These are phyloP conservation scores for Plantago ovata DNA, from an alignment of 257 asterid species.

Conservation along the genomic window DNA sequence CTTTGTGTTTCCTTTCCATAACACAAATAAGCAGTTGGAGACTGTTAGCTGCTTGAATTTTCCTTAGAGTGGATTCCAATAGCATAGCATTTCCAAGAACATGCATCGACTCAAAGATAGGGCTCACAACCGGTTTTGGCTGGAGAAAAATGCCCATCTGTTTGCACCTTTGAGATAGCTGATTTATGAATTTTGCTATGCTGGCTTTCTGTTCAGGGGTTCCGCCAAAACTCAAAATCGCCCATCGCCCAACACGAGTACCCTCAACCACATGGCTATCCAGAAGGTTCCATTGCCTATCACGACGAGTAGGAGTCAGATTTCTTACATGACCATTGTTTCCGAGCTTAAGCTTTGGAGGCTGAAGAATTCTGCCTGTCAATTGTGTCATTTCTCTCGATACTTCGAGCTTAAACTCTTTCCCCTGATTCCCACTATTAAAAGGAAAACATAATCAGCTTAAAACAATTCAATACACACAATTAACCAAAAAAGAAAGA, in stretches of 20 bases:
- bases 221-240: constrained; percentile 79
- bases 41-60: constrained; percentile 52
- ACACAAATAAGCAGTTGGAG: constrained; percentile 89
- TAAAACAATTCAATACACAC: neutral
- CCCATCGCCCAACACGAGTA: constrained; percentile 77
- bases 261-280: constrained; percentile 92
- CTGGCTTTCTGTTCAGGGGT: constrained; percentile 59
- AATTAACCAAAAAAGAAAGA: neutral
- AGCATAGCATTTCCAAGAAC: constrained; percentile 66
- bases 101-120: constrained; percentile 80
- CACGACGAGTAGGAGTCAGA: constrained; percentile 74
- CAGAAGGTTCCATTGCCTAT: constrained; percentile 89
- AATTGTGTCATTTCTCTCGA: constrained; percentile 72
- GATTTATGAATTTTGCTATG: constrained; percentile 68
- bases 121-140: constrained; percentile 46
- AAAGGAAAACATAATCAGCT: constrained; percentile 10
- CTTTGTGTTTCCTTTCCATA: constrained; percentile 95
- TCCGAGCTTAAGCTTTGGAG: constrained; percentile 95
- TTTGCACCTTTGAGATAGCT: constrained; percentile 68
- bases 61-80: constrained; percentile 69
- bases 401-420: constrained; percentile 66
- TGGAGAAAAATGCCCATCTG: constrained; percentile 74
- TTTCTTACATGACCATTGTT: constrained; percentile 65
- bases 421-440: constrained; percentile 63
- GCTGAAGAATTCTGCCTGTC: constrained; percentile 83